Percentiles rank a stretch among this genome's conserved stretches.
These are phyloP conservation scores for Lineolata rhizophorae DNA, from an alignment of 495 filamentous ascomycete genomes.

Conservation along the genomic window DNA sequence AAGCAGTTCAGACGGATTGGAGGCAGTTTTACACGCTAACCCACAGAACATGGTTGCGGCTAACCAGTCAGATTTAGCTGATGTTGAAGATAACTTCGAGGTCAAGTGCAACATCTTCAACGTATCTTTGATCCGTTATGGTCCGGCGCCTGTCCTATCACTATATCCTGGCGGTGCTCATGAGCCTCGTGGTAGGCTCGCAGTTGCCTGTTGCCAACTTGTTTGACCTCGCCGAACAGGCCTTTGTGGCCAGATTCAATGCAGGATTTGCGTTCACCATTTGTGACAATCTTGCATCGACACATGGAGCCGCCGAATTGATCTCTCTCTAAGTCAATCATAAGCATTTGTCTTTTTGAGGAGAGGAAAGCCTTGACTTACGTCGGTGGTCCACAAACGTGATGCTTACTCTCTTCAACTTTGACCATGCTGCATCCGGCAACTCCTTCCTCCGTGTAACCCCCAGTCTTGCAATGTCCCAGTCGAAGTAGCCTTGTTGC, in stretches of 20 bases:
- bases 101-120: no score
- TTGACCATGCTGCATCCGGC: not conserved
- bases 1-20: no score
- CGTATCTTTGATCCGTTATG: not conserved
- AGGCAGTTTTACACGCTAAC: no score
- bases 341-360: no score
- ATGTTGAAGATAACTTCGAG: not conserved
- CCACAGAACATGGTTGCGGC: no score
- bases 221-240: constrained; percentile 1
- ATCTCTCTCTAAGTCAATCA: no score
- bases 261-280: not conserved
- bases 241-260: not conserved
- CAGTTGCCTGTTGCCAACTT: not conserved
- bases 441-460: not conserved
- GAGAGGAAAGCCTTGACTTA: no score
- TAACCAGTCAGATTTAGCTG: not conserved
- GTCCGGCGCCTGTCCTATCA: not conserved
- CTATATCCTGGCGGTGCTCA: not conserved
- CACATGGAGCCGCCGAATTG: not conserved
- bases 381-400: not conserved
- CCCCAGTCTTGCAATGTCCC: constrained; percentile 1
- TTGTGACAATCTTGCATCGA: not conserved
- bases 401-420: constrained; percentile 1
- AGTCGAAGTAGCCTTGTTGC: not conserved
- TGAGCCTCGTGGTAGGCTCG: not conserved